Evolutionary conservation across 192 early-diverging fungal genomes (phyloP), one percentile per base, ranked within the genome.

Genomic region (Backusella circina): DNA sequence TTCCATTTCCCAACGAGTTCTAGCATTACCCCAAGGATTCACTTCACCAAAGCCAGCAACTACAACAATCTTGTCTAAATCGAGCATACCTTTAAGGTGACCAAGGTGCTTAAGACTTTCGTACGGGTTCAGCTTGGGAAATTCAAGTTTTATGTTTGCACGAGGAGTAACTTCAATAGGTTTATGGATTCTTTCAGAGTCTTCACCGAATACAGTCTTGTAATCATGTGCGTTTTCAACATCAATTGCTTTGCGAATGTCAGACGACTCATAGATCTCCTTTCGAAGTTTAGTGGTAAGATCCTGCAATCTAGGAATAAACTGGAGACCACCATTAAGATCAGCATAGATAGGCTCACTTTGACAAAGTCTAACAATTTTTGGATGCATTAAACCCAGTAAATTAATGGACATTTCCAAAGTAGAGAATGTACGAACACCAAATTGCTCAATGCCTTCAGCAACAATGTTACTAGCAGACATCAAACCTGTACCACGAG

Each of bases 1-100:
- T 83, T 98, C 97, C 88, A 98, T 95, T 80, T 98, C 95, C 97
- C 97, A 98, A 74, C 97, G 93, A 57, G 95, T 98, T 74, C 95
- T 87, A 16, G 92, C 86, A 64, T 93, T 92, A 75, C 97, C 97
- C 86, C 90, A 95, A 8, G 97, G 94, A 3, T 94, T 90, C 26
- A 98, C 93, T 80, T 98, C 97, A 80, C 93, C 92, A 77, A 95
- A 98, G 57, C 97, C 97, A 72, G 94, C 94, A 28, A 96, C 87
- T n/a, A 98, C 95, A 61, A 97, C 89, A 7, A 95, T 91, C 84
- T 96, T 93, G 65, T 98, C 95, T 66, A 98, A 83, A 81, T 98
- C 94, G 18, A 98, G 81, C 87, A 96, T 89, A 54, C 91, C 93
- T 44, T 88, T 84, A 54, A 94, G 76, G 67, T 91, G 74, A 57